These are phyloP conservation scores for Cinnamomum chago DNA, from an alignment of 164 flowering plant genomes.

Conservation along the genomic window DNA sequence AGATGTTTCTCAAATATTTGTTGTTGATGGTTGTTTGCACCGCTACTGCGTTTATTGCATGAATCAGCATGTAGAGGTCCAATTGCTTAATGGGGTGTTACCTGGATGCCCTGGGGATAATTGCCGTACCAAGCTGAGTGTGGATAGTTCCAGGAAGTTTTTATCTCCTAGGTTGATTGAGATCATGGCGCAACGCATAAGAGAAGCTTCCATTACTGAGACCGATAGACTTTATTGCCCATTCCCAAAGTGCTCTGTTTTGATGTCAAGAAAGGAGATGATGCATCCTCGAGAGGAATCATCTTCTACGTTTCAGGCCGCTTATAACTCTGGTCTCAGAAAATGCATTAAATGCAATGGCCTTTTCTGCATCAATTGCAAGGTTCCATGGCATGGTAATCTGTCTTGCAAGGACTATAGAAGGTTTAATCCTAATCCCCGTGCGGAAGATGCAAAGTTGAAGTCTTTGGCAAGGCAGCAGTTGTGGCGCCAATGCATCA, in stretches of 20 bases:
- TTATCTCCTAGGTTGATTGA: slow-evolving; percentile 52
- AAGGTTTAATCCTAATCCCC: slow-evolving; percentile 27
- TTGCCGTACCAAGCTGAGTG: slow-evolving; percentile 49
- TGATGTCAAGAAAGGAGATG: slow-evolving; percentile 62
- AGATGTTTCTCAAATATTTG: slow-evolving; percentile 40
- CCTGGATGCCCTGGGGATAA: slow-evolving; percentile 72
- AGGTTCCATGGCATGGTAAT: slow-evolving; percentile 73
- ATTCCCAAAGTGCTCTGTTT: slow-evolving; percentile 69
- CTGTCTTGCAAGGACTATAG: slow-evolving; percentile 46
- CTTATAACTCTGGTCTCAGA: slow-evolving; percentile 32
- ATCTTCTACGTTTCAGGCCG: slow-evolving; percentile 6
- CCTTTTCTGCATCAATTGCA: slow-evolving; percentile 63
- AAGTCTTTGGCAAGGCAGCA: slow-evolving; percentile 52
- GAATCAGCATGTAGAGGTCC: slow-evolving; percentile 79
- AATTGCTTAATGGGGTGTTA: slow-evolving; percentile 56
- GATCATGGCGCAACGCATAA: slow-evolving; percentile 45
- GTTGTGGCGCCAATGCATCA: slow-evolving; percentile 71
- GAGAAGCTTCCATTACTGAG: slow-evolving; percentile 68
- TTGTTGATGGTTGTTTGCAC: slow-evolving; percentile 63
- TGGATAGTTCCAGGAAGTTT: slow-evolving; percentile 54
- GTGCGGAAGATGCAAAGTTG: slow-evolving; percentile 53
- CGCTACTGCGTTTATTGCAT: slow-evolving; percentile 75
- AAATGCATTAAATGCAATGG: slow-evolving; percentile 59
- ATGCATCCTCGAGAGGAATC: slow-evolving; percentile 6
- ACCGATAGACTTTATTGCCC: slow-evolving; percentile 82